Percentiles rank a stretch among this genome's conserved stretches.
These are phyloP conservation scores for Alternaria angustiovoidea DNA, from an alignment of 2,329 filamentous ascomycete species.

Conservation along the genomic window DNA sequence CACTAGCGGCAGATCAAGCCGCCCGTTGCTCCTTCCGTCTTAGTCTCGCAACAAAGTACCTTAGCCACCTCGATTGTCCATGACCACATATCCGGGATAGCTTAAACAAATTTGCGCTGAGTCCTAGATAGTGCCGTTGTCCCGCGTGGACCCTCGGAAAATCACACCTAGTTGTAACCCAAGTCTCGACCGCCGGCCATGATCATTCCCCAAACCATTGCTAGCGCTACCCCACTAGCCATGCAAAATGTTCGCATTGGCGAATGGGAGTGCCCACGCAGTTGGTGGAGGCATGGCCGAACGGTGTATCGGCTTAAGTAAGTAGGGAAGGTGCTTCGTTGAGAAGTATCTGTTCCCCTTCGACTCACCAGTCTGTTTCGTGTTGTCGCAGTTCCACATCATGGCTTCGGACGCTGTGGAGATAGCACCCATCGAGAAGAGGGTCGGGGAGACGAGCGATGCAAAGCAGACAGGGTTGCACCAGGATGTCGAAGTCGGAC, in stretches of 20 bases:
- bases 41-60: neutral
- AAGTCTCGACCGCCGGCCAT: slow-evolving; percentile 9
- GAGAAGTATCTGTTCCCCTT: neutral
- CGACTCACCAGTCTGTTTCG: slow-evolving; percentile 18
- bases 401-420: slow-evolving; percentile 35
- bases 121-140: slow-evolving; percentile 1
- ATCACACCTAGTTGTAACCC: neutral
- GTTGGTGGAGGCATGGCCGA: slow-evolving; percentile 9
- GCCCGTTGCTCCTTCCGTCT: neutral
- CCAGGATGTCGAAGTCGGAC: slow-evolving; percentile 45
- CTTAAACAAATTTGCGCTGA: slow-evolving; percentile 4
- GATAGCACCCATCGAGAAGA: slow-evolving; percentile 26
- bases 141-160: slow-evolving; percentile 11
- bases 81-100: slow-evolving; percentile 1
- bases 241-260: slow-evolving; percentile 20
- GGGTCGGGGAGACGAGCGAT: slow-evolving; percentile 20
- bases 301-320: slow-evolving; percentile 31
- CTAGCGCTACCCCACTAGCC: slow-evolving; percentile 35
- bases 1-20: slow-evolving; percentile 20
- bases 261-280: slow-evolving; percentile 20
- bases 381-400: neutral
- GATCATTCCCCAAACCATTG: slow-evolving; percentile 20
- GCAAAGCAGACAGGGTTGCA: slow-evolving; percentile 38
- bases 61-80: slow-evolving; percentile 4
- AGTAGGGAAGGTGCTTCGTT: slow-evolving; percentile 3